Conservation (phyloP, 2,329 filamentous ascomycete genomes). For the Catunica adiposa region DNA sequence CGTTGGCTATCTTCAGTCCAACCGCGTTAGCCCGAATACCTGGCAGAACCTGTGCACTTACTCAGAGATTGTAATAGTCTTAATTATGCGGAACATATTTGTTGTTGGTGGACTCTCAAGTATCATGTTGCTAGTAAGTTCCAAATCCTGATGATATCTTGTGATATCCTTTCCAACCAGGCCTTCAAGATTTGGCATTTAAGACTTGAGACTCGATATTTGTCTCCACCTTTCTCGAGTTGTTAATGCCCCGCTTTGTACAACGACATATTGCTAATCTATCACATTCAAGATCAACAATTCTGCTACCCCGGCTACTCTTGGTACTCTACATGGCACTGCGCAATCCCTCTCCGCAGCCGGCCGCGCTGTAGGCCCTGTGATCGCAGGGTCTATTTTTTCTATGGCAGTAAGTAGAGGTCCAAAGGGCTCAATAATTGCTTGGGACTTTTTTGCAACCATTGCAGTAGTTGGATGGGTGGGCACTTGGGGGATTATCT, state of each 20-base stretch:
- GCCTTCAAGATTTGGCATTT: background rate
- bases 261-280: background rate
- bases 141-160: background rate
- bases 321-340: conserved; percentile 82
- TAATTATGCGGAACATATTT: conserved; percentile 80
- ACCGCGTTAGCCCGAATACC: background rate
- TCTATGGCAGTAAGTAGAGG: conserved; percentile 53
- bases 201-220: background rate
- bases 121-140: conserved; percentile 64
- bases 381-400: conserved; percentile 75
- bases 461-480: conserved; percentile 57
- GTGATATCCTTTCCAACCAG: background rate
- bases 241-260: background rate
- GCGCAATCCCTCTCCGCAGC: conserved; percentile 87
- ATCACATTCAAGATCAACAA: conserved; percentile 8
- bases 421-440: conserved; percentile 68
- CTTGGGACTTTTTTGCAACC: conserved; percentile 77
- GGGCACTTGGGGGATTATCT: conserved; percentile 61
- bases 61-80: conserved; percentile 58
- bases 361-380: conserved; percentile 63
- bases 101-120: conserved; percentile 80
- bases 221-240: no score
- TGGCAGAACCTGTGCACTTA: conserved; percentile 49
- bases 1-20: conserved; percentile 54
- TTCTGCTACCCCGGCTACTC: conserved; percentile 27